These are phyloP conservation scores for Amylocystis lapponica DNA, from an alignment of 768 basidiomycete species.

Conservation along the genomic window DNA sequence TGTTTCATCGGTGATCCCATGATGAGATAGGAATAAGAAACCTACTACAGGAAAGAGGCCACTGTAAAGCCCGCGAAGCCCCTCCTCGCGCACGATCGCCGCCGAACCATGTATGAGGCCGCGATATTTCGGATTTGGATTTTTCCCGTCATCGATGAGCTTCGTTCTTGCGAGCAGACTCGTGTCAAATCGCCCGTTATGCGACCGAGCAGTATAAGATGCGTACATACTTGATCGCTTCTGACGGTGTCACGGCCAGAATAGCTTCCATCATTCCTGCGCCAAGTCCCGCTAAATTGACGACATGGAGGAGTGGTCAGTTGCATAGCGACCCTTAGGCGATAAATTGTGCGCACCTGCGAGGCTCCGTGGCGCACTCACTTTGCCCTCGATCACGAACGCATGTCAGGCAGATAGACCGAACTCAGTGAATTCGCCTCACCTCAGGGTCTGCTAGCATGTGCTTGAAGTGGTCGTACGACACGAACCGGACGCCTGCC, in stretches of 20 bases:
- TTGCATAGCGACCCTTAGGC: neutral
- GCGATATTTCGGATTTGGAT: constrained; percentile 76
- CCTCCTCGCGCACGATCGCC: constrained; percentile 80
- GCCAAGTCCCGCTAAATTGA: constrained; percentile 57
- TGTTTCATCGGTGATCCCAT: neutral
- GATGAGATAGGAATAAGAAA: constrained; percentile 11
- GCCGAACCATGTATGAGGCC: constrained; percentile 83
- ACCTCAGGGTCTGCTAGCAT: constrained; percentile 81
- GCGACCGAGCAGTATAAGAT: neutral
- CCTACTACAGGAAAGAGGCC: constrained; percentile 91
- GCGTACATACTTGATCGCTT: constrained; percentile 87
- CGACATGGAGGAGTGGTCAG: neutral
- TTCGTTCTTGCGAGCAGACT: too few relatives aligned
- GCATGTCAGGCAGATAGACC: constrained; percentile 4
- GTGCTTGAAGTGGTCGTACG: constrained; percentile 89
- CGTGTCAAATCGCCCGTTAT: neutral
- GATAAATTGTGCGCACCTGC: constrained; percentile 42
- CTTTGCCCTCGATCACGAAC: constrained; percentile 64
- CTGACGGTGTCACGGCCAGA: constrained; percentile 93
- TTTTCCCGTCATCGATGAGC: constrained; percentile 90
- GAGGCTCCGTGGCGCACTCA: constrained; percentile 80
- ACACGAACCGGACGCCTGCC: constrained; percentile 93
- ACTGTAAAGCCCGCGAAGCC: constrained; percentile 78
- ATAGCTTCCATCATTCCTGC: constrained; percentile 92
- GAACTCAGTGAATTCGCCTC: constrained; percentile 13